These are phyloP conservation scores for Blastobotrys muscicola DNA, from an alignment of 805 yeast genomes.

Conservation along the genomic window DNA sequence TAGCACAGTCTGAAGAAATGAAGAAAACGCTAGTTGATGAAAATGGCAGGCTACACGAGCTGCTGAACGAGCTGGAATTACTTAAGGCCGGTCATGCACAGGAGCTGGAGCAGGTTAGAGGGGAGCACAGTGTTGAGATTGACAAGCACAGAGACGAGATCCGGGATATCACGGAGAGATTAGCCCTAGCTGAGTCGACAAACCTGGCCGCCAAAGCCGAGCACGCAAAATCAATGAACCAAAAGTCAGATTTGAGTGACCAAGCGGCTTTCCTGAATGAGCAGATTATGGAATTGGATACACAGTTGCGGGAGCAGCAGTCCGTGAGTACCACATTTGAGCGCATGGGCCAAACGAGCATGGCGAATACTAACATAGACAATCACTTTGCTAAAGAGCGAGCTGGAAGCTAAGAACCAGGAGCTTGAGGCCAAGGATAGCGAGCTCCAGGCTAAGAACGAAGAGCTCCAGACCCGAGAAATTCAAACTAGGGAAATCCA, in stretches of 20 bases:
- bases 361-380: conserved; percentile 3
- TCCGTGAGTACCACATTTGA: too few relatives aligned
- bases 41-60: conserved; percentile 22
- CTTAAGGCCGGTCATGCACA: conserved; percentile 1
- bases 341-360: too few relatives aligned
- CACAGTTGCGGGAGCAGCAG: too few relatives aligned
- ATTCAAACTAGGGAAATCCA: not conserved
- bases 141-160: conserved; percentile 1
- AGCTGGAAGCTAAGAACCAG: conserved; percentile 5
- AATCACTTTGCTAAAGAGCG: not conserved
- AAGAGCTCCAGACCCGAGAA: not conserved
- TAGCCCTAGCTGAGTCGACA: conserved; percentile 2
- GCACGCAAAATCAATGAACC: not conserved
- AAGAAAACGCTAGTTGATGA: conserved; percentile 20
- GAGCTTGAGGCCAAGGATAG: not conserved
- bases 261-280: not conserved
- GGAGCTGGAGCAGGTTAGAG: not conserved
- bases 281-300: not conserved
- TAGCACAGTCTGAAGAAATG: conserved; percentile 19
- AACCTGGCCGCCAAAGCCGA: conserved; percentile 1
- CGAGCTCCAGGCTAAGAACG: not conserved
- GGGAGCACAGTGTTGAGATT: conserved; percentile 2
- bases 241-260: not conserved
- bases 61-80: conserved; percentile 18
- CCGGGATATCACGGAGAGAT: not conserved